Evolutionary conservation across 352 stramenopile genomes (phyloP), one percentile per base, ranked within the genome.

Genomic region (Pythium vanterpoolii): DNA sequence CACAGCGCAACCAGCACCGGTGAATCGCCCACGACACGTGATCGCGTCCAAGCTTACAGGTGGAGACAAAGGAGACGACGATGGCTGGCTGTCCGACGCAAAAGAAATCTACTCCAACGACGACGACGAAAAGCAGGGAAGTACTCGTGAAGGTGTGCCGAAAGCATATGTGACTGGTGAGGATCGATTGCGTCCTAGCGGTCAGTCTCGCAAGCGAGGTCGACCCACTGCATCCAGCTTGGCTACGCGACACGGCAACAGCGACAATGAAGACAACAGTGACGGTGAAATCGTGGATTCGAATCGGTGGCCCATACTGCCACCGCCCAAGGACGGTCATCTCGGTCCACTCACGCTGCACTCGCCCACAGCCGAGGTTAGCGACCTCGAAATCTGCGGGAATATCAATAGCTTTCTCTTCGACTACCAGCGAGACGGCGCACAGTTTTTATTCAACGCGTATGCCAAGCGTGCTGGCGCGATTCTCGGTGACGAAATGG

Each of bases 401-500:
- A 89, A 82, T 47, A 69, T 93, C 38, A 93, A 93, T 62, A 79
- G 64, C 31, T 91, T 76, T 16, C 66, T 93, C 3, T 86, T 88
- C 39, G 72, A 86, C 28, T 93, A 93, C 45, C 84, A 93, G 42
- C 76, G 84, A 23, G 78, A 79, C 52, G 84, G 84, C 4, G 79
- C 73, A 14, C 59, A 80, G 19, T 93, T 89, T 60, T 47, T 93
- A n/a, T 85, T 77, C 21, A 56, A 75, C 10, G 79, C 79, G 6
- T 89, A 89, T 39, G 33, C 55, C 11, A 63, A 64, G 16, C 64
- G 73, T 61, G 79, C 74, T 33, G 78, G 82, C 4, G 76, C 89
- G 48, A 98, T 99, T 65, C 75, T 99, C 11, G 97, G 97, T 18
- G 98, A 99, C 66, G 97, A 99, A 64, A 99, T 99, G 96, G 97